Base-by-base conservation (phyloP, 768 basidiomycete species). In the Phanerochaete sordida region DNA sequence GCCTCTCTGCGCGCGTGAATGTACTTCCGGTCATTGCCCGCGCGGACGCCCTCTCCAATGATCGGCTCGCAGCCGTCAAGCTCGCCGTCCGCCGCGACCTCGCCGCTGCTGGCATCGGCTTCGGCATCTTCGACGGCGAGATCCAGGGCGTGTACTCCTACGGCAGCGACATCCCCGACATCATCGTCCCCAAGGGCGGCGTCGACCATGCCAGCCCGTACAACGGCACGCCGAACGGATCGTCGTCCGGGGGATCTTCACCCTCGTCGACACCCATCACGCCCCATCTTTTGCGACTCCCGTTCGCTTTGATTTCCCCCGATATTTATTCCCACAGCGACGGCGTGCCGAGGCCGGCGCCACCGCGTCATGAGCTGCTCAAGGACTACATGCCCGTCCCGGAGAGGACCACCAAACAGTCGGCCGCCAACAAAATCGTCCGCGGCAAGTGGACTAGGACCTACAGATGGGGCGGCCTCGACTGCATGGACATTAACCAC, bases 41-140 rank as follows among this genome's bases (percentile, higher is more conserved):
- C 62, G 90, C 91, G 27, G 92, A 94, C 77, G 79, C 84, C 62
- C 79, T 94, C 64, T 88, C 89, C 55, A 90, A 88, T 73, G 90
- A 93, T 70, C 86, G 90, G 64, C 82, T 94, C 60, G 82, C 84
- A 55, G 85, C 84, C 63, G 84, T 93, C 72, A 92, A 92, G 74
- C 74, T 85, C 68, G 91, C 90, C 63, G 82, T 94, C 69, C 84
- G 90, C 65, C 76, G 86, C 69, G 90, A 92, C 75, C 80, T 93
- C 48, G 90, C 90, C 43, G 87, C 88, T 64, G 88, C 88, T 50
- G 91, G 91, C 60, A 92, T 93, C 70, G 91, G 90, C 61, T 93
- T 93, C 73, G 91, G 91, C 67, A 91, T 94, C 65, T 93, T 94
- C 75, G 91, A 93, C 79, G 78, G 84, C 71, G 88, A 89, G 73